Percentiles rank a stretch among this genome's conserved stretches.
Evolutionary conservation across 768 basidiomycete species (phyloP).

Genomic region (Serendipita vermifera): DNA sequence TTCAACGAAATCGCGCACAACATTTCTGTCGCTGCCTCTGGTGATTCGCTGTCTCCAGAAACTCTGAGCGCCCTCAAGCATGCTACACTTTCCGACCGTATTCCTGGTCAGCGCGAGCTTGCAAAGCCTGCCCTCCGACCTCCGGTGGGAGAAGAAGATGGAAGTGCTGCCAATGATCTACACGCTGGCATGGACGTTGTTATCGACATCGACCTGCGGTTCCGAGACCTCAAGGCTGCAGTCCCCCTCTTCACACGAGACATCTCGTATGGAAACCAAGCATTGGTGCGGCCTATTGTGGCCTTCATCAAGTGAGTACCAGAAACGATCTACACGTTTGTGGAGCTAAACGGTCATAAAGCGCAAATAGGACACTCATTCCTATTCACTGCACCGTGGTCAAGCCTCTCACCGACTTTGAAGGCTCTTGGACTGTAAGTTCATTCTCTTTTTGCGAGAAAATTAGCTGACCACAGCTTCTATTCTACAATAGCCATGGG

Average conservation of each 20-base stretch:
- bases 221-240: conserved; percentile 88
- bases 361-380: conserved; percentile 84
- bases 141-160: conserved; percentile 35
- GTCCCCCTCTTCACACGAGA: conserved; percentile 86
- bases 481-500: conserved; percentile 57
- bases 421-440: conserved; percentile 91
- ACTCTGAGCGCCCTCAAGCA: conserved; percentile 34
- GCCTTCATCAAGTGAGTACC: conserved; percentile 87
- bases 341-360: conserved; percentile 24
- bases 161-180: conserved; percentile 22
- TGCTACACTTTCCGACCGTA: conserved; percentile 39
- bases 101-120: conserved; percentile 77
- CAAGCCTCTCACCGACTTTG: conserved; percentile 75
- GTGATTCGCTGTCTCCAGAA: conserved; percentile 22
- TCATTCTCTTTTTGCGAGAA: conserved; percentile 7
- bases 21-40: conserved; percentile 35
- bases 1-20: conserved; percentile 86
- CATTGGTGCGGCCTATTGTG: conserved; percentile 87
- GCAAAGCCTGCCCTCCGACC: conserved; percentile 75
- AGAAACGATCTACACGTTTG: too few species aligned
- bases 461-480: conserved; percentile 15
- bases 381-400: conserved; percentile 87
- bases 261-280: conserved; percentile 83
- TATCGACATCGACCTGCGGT: conserved; percentile 87
- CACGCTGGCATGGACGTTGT: conserved; percentile 35